Conservation (phyloP, 139 green algal species). For the Pycnococcus provasolii region DNA sequence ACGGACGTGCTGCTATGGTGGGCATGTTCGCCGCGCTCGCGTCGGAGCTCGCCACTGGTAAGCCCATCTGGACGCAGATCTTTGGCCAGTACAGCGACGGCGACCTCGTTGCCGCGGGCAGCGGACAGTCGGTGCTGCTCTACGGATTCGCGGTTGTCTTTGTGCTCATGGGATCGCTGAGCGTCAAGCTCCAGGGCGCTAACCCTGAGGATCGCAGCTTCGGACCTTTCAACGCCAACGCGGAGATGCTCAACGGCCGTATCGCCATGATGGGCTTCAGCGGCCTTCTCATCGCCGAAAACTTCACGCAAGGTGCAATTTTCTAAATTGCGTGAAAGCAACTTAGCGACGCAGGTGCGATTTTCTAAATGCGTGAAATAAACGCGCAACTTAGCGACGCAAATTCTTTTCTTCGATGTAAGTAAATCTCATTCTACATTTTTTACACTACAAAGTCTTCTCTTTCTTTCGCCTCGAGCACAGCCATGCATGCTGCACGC, state of each 20-base stretch:
- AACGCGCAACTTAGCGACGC: too few relatives aligned
- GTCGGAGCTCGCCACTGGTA: slow-evolving; percentile 1
- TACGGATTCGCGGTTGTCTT: background rate
- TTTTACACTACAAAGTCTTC: too few relatives aligned
- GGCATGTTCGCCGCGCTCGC: slow-evolving; percentile 1
- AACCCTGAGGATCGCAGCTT: slow-evolving; percentile 7
- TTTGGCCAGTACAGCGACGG: slow-evolving; percentile 1
- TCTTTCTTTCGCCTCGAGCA: too few relatives aligned
- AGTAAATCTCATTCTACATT: too few relatives aligned
- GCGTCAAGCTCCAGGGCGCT: background rate
- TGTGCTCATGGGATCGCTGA: background rate
- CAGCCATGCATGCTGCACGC: too few relatives aligned
- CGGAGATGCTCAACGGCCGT: slow-evolving; percentile 16
- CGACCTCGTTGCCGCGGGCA: background rate
- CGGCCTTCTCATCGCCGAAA: background rate
- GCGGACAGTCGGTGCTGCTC: background rate
- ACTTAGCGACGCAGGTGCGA: too few relatives aligned
- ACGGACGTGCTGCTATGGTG: slow-evolving; percentile 18
- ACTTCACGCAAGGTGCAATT: too few relatives aligned
- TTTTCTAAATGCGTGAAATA: too few relatives aligned
- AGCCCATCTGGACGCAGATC: background rate
- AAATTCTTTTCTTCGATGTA: too few relatives aligned
- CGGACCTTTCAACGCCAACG: background rate
- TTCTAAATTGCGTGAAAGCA: too few relatives aligned
- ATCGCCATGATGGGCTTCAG: slow-evolving; percentile 19